phyloP scores from a whole-genome alignment of 441 rosid species.

The Adansonia rubrostipa region DNA sequence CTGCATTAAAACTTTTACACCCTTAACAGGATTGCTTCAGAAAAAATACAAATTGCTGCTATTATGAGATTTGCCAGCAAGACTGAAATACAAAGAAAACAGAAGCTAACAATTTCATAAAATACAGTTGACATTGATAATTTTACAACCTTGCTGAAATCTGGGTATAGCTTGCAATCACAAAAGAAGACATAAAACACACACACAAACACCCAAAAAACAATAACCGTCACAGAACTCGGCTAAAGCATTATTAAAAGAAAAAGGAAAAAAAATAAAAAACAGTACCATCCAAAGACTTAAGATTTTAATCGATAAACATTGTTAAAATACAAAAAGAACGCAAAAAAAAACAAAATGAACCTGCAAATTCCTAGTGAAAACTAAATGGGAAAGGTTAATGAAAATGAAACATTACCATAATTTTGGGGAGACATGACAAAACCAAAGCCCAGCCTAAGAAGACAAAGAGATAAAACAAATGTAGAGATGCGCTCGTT shows the following conservation, averaged over 20 bases:
- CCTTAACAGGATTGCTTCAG: neutral
- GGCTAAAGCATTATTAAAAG: neutral
- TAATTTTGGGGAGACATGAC: conserved; percentile 7
- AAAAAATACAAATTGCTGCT: neutral
- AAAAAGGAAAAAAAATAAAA: neutral
- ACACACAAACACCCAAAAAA: too few species aligned
- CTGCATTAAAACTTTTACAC: neutral
- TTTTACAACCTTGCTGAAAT: neutral
- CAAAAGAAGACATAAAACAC: too few species aligned
- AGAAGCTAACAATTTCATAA: neutral
- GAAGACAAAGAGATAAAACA: neutral
- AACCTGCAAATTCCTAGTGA: neutral
- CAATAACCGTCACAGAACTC: neutral
- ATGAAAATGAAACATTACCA: neutral
- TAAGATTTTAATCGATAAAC: neutral
- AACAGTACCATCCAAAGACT: neutral
- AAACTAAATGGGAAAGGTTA: neutral
- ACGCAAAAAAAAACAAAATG: neutral
- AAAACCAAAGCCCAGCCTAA: conserved; percentile 16
- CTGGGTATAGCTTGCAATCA: neutral
- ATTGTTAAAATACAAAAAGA: neutral
- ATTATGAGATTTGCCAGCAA: neutral
- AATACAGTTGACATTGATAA: neutral
- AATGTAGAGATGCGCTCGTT: conserved; percentile 25
- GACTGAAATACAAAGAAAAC: neutral